Conservation (phyloP, 73 alveolate species). For the Symbiodinium pilosum region DNA sequence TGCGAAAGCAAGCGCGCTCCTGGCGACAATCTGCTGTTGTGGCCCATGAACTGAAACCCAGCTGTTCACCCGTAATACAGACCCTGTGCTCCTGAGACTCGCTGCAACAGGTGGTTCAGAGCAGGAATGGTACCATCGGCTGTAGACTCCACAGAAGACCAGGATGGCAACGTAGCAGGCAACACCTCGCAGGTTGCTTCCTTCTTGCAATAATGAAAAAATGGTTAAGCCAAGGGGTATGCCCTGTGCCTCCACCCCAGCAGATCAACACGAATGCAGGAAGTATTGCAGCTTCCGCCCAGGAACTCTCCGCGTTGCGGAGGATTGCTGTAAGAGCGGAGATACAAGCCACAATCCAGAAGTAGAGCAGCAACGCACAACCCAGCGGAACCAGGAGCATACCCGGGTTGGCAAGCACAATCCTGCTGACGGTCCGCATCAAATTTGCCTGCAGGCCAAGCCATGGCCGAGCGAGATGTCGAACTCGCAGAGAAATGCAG, state of each 20-base stretch:
- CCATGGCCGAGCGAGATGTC: not conserved
- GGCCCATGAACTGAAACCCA: too few relatives aligned
- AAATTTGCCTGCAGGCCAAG: not conserved
- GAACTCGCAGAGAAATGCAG: not conserved
- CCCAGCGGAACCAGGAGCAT: not conserved
- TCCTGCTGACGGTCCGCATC: not conserved
- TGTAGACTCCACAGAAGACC: conserved; percentile 10
- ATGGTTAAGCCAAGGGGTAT: too few relatives aligned
- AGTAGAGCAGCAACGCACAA: not conserved
- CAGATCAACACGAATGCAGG: not conserved
- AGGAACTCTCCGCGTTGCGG: not conserved
- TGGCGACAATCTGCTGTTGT: not conserved
- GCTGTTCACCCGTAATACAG: too few relatives aligned
- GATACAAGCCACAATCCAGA: not conserved
- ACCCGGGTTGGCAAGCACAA: not conserved
- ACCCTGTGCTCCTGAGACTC: not conserved
- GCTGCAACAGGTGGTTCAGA: not conserved
- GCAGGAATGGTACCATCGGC: conserved; percentile 10
- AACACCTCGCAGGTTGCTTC: not conserved
- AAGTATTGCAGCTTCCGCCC: not conserved
- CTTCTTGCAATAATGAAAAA: too few relatives aligned
- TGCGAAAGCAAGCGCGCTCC: not conserved
- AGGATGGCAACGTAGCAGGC: not conserved
- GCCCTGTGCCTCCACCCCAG: not conserved
- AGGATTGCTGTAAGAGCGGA: not conserved